These are phyloP conservation scores for Durio zibethinus DNA, from an alignment of 345 rosid genomes.

Conservation along the genomic window DNA sequence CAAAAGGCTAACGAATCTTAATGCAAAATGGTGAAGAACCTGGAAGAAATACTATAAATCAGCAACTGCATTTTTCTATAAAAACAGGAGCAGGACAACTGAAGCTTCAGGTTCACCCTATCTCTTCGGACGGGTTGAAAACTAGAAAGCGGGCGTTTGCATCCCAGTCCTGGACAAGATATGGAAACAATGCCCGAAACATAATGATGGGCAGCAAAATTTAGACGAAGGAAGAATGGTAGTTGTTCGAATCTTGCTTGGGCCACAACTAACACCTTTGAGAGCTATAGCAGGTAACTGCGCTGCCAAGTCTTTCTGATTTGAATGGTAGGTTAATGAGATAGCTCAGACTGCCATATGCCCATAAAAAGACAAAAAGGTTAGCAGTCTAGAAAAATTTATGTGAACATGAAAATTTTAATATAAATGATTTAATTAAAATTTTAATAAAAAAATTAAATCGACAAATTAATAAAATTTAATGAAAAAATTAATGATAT, in stretches of 20 bases:
- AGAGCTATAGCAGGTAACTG: not conserved
- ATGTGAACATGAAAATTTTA: no score
- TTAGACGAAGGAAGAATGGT: not conserved
- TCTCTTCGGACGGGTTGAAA: not conserved
- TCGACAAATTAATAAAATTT: no score
- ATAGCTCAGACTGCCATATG: no score
- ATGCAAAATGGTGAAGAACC: not conserved
- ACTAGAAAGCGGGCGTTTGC: not conserved
- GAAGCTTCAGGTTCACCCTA: not conserved
- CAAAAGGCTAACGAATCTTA: no score
- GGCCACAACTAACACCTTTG: not conserved
- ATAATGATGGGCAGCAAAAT: not conserved
- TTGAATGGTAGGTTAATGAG: not conserved
- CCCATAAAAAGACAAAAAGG: no score
- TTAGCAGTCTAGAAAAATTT: no score
- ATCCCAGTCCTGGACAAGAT: not conserved
- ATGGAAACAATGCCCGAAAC: not conserved
- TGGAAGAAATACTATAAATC: not conserved
- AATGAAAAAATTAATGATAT: no score
- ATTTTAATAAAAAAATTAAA: no score
- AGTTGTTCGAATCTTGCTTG: not conserved
- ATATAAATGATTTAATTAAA: no score
- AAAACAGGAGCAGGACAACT: not conserved
- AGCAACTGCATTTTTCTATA: not conserved
- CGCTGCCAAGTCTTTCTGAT: not conserved